Conservation (phyloP, 2,329 filamentous ascomycete genomes). For the Orbilia blumenaviensis region DNA sequence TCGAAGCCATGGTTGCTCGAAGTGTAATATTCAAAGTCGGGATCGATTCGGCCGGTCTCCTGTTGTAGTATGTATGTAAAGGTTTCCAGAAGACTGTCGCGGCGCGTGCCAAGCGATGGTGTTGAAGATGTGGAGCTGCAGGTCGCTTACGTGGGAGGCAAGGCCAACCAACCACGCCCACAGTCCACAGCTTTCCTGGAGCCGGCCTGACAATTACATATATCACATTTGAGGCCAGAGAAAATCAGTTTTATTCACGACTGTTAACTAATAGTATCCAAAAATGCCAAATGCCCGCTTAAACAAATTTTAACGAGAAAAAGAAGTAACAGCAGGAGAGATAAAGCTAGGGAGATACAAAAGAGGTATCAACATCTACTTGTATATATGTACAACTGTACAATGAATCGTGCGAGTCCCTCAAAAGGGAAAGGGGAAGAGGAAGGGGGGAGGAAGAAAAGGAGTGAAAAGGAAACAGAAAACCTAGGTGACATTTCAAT, state of each 20-base stretch:
- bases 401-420: background rate
- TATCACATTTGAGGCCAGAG: too few relatives aligned
- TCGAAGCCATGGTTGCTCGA: conserved; percentile 24
- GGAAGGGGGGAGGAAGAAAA: background rate
- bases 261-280: background rate
- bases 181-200: too few relatives aligned
- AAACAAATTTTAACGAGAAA: background rate
- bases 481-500: too few relatives aligned
- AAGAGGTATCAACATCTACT: background rate
- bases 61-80: background rate
- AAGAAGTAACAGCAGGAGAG: background rate
- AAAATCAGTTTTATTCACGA: too few relatives aligned
- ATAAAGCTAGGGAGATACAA: too few relatives aligned
- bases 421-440: background rate
- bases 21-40: background rate
- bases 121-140: background rate
- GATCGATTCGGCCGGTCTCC: background rate
- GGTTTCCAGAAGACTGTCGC: background rate
- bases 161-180: too few relatives aligned
- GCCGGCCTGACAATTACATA: too few relatives aligned
- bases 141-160: too few relatives aligned
- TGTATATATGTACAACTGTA: background rate
- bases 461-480: too few relatives aligned
- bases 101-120: conserved; percentile 7
- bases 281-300: background rate